A percentile compares a stretch with the other conserved stretches of the same genome.
These are phyloP conservation scores for Aspergillus sojae DNA, from an alignment of 2,329 filamentous ascomycete species.

Conservation along the genomic window DNA sequence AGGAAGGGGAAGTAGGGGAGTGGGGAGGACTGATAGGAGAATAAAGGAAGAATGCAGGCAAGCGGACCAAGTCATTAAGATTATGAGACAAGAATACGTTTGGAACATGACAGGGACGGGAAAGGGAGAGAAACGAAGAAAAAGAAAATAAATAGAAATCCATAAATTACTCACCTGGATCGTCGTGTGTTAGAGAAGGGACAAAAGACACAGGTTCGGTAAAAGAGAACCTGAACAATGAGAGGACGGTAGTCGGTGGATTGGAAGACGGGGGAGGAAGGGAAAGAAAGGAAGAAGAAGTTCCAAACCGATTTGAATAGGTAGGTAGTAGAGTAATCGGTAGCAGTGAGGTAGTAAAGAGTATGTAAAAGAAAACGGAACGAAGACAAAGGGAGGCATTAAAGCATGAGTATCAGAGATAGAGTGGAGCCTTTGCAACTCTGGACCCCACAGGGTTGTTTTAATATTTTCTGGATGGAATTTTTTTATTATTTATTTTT, in stretches of 20 bases:
- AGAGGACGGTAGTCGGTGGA: not conserved
- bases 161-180: not conserved
- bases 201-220: constrained; percentile 2
- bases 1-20: constrained; percentile 16
- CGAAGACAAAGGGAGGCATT: constrained; percentile 12
- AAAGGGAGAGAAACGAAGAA: not conserved
- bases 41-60: constrained; percentile 23
- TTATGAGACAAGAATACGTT: constrained; percentile 11
- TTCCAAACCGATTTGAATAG: not conserved
- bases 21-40: constrained; percentile 16
- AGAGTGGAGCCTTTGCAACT: constrained; percentile 21
- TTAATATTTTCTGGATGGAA: constrained; percentile 13
- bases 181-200: not conserved
- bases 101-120: constrained; percentile 7
- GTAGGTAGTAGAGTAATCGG: not conserved
- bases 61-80: constrained; percentile 12
- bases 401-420: constrained; percentile 20
- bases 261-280: constrained; percentile 5
- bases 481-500: constrained; percentile 8
- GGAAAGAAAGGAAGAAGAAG: constrained; percentile 12
- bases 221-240: constrained; percentile 4
- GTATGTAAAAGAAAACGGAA: constrained; percentile 12
- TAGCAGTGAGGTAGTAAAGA: constrained; percentile 4
- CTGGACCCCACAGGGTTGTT: constrained; percentile 22
- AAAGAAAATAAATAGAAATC: not conserved